These are phyloP conservation scores for Russula earlei DNA, from an alignment of 768 basidiomycete genomes.

Conservation along the genomic window DNA sequence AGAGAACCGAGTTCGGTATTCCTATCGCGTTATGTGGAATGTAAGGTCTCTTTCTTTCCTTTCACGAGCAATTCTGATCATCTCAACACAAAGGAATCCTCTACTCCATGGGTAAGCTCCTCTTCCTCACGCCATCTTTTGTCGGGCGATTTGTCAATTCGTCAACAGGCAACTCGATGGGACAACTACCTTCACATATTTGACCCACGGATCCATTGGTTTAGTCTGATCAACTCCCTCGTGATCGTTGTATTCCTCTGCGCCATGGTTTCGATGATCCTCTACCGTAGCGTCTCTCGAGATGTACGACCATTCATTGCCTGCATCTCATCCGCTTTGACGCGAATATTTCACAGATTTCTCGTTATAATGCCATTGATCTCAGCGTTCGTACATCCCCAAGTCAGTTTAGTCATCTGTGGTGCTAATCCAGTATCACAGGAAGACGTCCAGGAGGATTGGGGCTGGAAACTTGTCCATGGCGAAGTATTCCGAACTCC, in stretches of 20 bases:
- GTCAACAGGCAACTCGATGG: conserved; percentile 82
- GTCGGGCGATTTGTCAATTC: background rate
- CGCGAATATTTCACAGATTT: conserved; percentile 41
- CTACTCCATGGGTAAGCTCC: conserved; percentile 64
- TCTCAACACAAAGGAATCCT: conserved; percentile 50
- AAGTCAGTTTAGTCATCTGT: background rate
- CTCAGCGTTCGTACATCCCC: conserved; percentile 50
- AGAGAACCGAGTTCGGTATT: conserved; percentile 64
- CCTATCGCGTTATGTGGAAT: conserved; percentile 83
- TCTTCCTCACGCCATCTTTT: background rate
- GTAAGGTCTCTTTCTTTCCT: conserved; percentile 34
- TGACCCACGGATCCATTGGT: conserved; percentile 94
- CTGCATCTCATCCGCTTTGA: background rate
- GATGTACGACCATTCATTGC: conserved; percentile 46
- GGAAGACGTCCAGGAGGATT: conserved; percentile 97
- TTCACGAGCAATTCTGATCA: background rate
- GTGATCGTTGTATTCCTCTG: conserved; percentile 89
- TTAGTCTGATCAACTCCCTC: conserved; percentile 86
- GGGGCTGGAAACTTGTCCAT: conserved; percentile 96
- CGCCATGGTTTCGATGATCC: conserved; percentile 87
- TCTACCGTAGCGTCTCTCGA: conserved; percentile 75
- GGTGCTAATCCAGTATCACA: conserved; percentile 24
- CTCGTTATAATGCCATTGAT: conserved; percentile 92
- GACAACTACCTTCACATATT: conserved; percentile 93
- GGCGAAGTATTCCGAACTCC: conserved; percentile 93